Evolutionary conservation across 441 rosid species (phyloP), one percentile per base, ranked within the genome.

Genomic region (Euphorbia schlechtendalii): DNA sequence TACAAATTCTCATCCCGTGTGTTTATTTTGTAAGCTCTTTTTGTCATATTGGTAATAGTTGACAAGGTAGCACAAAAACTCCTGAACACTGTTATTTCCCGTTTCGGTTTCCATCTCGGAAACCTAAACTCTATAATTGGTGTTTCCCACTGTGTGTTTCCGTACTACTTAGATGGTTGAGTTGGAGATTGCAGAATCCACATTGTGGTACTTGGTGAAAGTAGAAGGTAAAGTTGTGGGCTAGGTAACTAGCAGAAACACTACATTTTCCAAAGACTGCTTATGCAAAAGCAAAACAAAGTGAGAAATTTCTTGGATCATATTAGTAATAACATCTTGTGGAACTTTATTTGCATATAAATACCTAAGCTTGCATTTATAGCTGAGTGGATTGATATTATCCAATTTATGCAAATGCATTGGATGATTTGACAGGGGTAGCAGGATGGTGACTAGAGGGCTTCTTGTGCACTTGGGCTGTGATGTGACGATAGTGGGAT

Each of bases 391-490:
- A 8, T 12, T 7, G 21, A 9, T 32, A 30, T 30, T 48, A 2
- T 17, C 41, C 1, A 46, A 0, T 13, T 4, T 21, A 7, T 22
- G 51, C 60, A 36, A 12, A 36, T 36, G 49, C 6, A 27, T 53
- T 68, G 68, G 69, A 8, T 46, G 32, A 56, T 27, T 54, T 61
- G 59, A 53, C 88, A 90, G 97, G 71, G 88, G 83, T 36, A 86
- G 97, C 86, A 78, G 96, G 83, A 81, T 76, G 73, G 96, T 80
- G 64, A 94, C 93, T 0, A 83, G 83, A 71, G 97, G 86, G 63
- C 89, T 90, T 67, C 89, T 94, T 45, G 72, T 80, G 73, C 96
- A 90, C 75, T 82, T 90, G 60, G 97, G 99, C 40, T 94, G 97
- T 66, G 93, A 94, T 30, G 96, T 94, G 69, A 85, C 79, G 11